Evolutionary conservation across 2,329 filamentous ascomycete genomes (phyloP).

Genomic region (Reticulascus tulasneorum): DNA sequence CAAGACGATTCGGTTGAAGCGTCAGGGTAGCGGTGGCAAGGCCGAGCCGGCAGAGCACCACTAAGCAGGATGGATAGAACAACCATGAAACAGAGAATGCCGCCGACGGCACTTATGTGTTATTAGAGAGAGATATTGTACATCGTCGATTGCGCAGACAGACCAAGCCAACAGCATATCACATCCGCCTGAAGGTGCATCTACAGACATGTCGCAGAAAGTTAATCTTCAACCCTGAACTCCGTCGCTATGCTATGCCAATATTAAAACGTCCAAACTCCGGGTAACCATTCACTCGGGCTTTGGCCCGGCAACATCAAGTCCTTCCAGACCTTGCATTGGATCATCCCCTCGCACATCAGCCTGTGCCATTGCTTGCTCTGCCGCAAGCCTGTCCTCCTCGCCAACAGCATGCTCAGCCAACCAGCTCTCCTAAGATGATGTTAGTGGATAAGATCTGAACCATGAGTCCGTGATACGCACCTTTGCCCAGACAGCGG

Average conservation of each 20-base stretch:
- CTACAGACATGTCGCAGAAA: no score
- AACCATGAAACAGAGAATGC: slow-evolving; percentile 3
- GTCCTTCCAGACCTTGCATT: slow-evolving; percentile 90
- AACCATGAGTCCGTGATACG: slow-evolving; percentile 20
- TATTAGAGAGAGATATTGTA: slow-evolving; percentile 15
- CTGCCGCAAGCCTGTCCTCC: slow-evolving; percentile 63
- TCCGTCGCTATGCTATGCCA: slow-evolving; percentile 41
- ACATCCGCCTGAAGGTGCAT: no score
- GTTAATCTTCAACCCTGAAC: slow-evolving; percentile 26
- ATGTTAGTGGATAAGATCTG: slow-evolving; percentile 4
- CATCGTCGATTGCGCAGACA: slow-evolving; percentile 14
- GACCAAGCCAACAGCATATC: no score
- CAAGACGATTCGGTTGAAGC: slow-evolving; percentile 84
- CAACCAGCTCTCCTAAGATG: slow-evolving; percentile 79
- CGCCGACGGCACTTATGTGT: slow-evolving; percentile 11
- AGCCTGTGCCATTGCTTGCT: slow-evolving; percentile 46
- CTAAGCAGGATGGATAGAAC: slow-evolving; percentile 18
- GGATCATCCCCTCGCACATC: slow-evolving; percentile 67
- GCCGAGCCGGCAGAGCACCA: slow-evolving; percentile 30
- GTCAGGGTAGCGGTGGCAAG: slow-evolving; percentile 53
- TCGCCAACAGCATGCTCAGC: slow-evolving; percentile 82
- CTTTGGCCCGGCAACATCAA: slow-evolving; percentile 92
- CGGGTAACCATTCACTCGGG: slow-evolving; percentile 66
- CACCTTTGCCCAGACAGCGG: slow-evolving; percentile 96
- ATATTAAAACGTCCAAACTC: no score